Evolutionary conservation across 2,329 filamentous ascomycete genomes (phyloP), one percentile per base, ranked within the genome.

Genomic region (Penicillium polonicum): DNA sequence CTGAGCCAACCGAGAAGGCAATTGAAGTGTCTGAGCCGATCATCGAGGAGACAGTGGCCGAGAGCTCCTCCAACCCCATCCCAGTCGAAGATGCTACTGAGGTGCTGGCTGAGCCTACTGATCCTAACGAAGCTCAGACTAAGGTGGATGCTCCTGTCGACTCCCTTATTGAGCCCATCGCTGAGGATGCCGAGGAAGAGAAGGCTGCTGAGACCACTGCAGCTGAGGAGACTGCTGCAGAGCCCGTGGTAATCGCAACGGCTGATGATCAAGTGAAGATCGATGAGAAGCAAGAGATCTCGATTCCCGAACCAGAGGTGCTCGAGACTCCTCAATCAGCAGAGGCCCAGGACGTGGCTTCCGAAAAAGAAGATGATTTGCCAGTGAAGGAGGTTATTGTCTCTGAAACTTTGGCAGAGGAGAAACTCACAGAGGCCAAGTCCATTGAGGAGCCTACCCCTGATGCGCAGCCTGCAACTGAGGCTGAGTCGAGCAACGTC

Each of bases 401-500:
- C 7, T 3, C 43, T 17, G 48, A 41, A 19, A 17, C 17, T 29
- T 42, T 41, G 25, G n/a, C 44, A 9, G 45, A 49, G 10, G 36
- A 52, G 17, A 41, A 48, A 9, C 19, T 56, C 35, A 48, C 46
- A n/a, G 45, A 50, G 23, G 23, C 19, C 8, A 29, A 57, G 15
- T 6, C 38, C 2, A 36, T 52, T 33, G 48, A 50, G 21, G 55
- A 58, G 17, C 19, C 60, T 27, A 36, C 48, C 25, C 45, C 58
- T 44, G 52, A 48, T 29, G 53, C 56, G 31, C 41, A 59, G 15
- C 46, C 58, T 19, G 23, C 50, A 23, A 8, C 60, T 21, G 60
- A 65, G 42, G 27, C 45, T 25, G 64, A 65, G 45, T 46, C 62
- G 15, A 55, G 61, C 51, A 63, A 64, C 8, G 60, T 64, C 48